phyloP scores from a whole-genome alignment of 768 basidiomycete species.

The Erythrobasidium yunnanense region DNA sequence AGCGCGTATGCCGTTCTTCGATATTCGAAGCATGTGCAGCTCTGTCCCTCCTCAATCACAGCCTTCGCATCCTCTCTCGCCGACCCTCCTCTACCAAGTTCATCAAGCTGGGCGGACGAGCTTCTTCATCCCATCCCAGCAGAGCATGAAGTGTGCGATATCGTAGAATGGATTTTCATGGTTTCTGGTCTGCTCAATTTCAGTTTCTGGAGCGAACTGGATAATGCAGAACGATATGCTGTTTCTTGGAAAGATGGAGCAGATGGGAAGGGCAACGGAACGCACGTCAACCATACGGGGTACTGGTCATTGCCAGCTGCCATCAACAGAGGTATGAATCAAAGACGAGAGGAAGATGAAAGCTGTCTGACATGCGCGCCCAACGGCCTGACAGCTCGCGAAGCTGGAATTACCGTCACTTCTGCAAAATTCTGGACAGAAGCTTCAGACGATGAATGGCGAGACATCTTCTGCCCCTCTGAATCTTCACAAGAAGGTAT shows the following conservation, averaged over 20 bases:
- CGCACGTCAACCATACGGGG: constrained; percentile 54
- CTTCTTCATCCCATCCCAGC: constrained; percentile 23
- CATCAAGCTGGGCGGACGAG: constrained; percentile 13
- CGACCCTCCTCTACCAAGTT: neutral
- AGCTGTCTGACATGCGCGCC: no score
- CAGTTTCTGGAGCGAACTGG: constrained; percentile 73
- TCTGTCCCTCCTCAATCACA: neutral
- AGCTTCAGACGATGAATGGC: constrained; percentile 46
- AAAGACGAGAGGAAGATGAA: no score
- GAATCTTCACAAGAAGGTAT: constrained; percentile 51
- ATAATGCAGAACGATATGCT: constrained; percentile 52
- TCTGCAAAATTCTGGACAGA: constrained; percentile 43
- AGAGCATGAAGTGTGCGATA: neutral
- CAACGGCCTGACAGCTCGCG: neutral
- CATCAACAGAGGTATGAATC: constrained; percentile 48
- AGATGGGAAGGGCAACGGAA: constrained; percentile 45
- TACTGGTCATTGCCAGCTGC: constrained; percentile 82
- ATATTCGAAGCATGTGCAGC: neutral
- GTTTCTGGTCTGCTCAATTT: constrained; percentile 69
- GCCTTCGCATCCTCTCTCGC: neutral
- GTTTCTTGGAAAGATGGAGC: constrained; percentile 67
- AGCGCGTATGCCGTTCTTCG: constrained; percentile 11
- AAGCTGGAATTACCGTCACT: neutral
- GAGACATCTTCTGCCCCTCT: constrained; percentile 41
- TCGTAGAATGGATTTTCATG: constrained; percentile 73